These are phyloP conservation scores for Rhizopogon rudus DNA, from an alignment of 768 basidiomycete genomes.

Conservation along the genomic window DNA sequence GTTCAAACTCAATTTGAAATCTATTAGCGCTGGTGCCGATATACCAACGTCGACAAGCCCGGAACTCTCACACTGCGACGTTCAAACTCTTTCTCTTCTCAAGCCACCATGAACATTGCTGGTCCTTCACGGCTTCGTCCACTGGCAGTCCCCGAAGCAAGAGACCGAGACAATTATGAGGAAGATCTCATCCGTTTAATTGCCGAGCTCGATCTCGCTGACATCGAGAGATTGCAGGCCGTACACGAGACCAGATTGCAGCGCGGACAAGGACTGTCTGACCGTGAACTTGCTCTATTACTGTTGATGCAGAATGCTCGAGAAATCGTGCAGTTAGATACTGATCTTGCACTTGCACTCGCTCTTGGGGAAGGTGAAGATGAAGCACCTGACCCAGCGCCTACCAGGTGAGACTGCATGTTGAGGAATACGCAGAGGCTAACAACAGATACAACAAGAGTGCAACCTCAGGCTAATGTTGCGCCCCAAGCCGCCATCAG, in stretches of 20 bases:
- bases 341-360: slow-evolving; percentile 21
- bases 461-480: background rate
- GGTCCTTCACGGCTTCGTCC: slow-evolving; percentile 17
- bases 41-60: no score
- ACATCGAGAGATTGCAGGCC: slow-evolving; percentile 14
- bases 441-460: background rate
- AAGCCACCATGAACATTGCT: slow-evolving; percentile 18
- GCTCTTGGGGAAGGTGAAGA: slow-evolving; percentile 7
- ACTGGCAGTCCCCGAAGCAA: background rate
- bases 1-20: no score
- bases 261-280: slow-evolving; percentile 11
- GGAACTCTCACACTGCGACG: background rate
- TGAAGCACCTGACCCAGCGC: background rate
- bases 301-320: slow-evolving; percentile 20
- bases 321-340: slow-evolving; percentile 9
- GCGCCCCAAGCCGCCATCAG: background rate
- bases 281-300: slow-evolving; percentile 20
- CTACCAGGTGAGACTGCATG: background rate
- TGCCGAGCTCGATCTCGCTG: slow-evolving; percentile 12
- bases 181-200: slow-evolving; percentile 18
- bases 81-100: background rate
- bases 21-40: no score
- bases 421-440: background rate
- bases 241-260: slow-evolving; percentile 3
- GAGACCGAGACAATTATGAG: slow-evolving; percentile 21